Conservation (phyloP, 257 asterid genomes). For the Eustoma russellianum region DNA sequence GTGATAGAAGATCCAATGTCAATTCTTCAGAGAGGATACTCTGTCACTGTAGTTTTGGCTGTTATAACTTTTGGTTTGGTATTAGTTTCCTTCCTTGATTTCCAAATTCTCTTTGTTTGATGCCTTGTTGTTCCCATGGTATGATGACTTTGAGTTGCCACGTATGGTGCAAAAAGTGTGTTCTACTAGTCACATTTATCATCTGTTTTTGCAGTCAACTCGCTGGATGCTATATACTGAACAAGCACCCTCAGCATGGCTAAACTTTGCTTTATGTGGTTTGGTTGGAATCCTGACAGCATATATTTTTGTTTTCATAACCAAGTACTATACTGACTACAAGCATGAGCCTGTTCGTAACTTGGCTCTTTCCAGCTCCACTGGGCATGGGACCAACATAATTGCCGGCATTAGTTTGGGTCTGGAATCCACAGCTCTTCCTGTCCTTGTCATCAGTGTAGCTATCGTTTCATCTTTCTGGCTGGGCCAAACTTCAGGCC, state of each 20-base stretch:
- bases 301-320: constrained; percentile 77
- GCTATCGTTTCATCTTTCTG: constrained; percentile 87
- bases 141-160: not conserved
- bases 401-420: constrained; percentile 99
- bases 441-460: constrained; percentile 81
- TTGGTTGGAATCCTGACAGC: constrained; percentile 95
- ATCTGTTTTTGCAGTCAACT: constrained; percentile 65
- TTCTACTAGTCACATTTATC: not conserved
- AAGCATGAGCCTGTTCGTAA: constrained; percentile 95
- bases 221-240: constrained; percentile 98
- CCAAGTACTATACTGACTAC: constrained; percentile 92
- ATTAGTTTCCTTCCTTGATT: constrained; percentile 22
- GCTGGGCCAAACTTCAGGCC: constrained; percentile 96
- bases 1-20: constrained; percentile 86
- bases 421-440: constrained; percentile 98
- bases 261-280: constrained; percentile 92
- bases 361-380: constrained; percentile 86
- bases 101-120: no score
- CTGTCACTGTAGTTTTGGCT: constrained; percentile 77
- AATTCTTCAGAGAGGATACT: constrained; percentile 92
- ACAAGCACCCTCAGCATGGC: constrained; percentile 98
- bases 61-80: constrained; percentile 93
- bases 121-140: not conserved
- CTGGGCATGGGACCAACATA: constrained; percentile 97
- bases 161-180: not conserved